Conservation (phyloP, 2,329 filamentous ascomycete genomes). For the Pseudogymnoascus sp. region DNA sequence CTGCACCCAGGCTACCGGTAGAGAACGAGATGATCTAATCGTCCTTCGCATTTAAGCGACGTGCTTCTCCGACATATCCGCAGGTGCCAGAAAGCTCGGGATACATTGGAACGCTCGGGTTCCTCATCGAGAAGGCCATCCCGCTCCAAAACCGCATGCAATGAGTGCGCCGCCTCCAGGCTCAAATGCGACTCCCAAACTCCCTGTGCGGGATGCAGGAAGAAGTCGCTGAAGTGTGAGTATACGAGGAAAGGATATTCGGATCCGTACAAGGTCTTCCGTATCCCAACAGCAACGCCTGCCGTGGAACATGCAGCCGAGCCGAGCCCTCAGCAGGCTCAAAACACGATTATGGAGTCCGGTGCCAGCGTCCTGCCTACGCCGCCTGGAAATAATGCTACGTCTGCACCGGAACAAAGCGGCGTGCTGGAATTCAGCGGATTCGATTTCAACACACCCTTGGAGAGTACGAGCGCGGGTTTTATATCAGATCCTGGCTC, state of each 20-base stretch:
- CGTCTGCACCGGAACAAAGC: neutral
- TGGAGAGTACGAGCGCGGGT: neutral
- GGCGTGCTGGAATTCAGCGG: neutral
- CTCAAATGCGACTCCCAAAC: neutral
- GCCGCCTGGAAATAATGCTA: neutral
- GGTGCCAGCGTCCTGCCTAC: neutral
- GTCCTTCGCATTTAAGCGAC: neutral
- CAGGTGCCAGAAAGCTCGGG: neutral
- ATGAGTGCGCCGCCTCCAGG: neutral
- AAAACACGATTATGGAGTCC: neutral
- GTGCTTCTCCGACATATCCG: neutral
- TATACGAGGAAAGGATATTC: slow-evolving; percentile 1
- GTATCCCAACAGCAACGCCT: neutral
- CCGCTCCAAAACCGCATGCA: neutral
- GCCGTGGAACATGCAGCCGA: neutral
- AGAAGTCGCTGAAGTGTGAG: neutral
- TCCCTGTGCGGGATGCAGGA: neutral
- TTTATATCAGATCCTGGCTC: neutral
- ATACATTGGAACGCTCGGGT: neutral
- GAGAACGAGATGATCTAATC: neutral
- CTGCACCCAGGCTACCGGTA: neutral
- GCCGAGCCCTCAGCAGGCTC: neutral
- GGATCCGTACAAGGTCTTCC: neutral
- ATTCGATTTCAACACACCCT: neutral
- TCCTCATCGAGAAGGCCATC: neutral